A percentile compares a stretch with the other conserved stretches of the same genome.
These are phyloP conservation scores for Raffaelea albimanens DNA, from an alignment of 2,329 filamentous ascomycete species.

Conservation along the genomic window DNA sequence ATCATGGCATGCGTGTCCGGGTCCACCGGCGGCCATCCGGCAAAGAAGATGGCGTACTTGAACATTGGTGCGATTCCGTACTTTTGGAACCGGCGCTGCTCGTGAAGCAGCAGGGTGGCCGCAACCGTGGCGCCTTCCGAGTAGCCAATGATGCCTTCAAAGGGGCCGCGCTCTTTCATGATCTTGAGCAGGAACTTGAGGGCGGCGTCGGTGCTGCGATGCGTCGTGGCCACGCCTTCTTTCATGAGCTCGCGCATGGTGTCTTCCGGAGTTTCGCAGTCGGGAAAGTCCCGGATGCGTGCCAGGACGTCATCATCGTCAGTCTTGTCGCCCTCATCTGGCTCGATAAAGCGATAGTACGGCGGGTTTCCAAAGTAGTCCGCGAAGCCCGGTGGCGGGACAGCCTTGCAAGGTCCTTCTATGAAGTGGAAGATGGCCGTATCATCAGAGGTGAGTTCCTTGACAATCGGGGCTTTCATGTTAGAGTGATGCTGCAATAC, in stretches of 20 bases:
- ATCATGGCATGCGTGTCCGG: constrained; percentile 32
- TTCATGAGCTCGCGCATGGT: constrained; percentile 41
- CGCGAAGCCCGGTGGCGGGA: constrained; percentile 43
- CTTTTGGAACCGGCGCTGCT: constrained; percentile 28
- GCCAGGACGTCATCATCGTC: constrained; percentile 36
- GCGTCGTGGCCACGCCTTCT: constrained; percentile 20
- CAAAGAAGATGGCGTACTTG: constrained; percentile 42
- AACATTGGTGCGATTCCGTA: constrained; percentile 27
- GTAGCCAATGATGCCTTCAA: constrained; percentile 50
- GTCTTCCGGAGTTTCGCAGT: constrained; percentile 42
- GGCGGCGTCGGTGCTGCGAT: constrained; percentile 28
- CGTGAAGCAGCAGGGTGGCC: constrained; percentile 41
- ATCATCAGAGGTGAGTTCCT: constrained; percentile 34
- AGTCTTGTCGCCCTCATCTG: constrained; percentile 32
- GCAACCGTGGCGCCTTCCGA: constrained; percentile 51
- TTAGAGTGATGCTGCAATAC: too few relatives aligned
- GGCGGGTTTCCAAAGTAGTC: constrained; percentile 47
- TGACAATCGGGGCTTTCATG: constrained; percentile 34
- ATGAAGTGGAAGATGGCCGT: constrained; percentile 41
- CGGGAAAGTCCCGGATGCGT: constrained; percentile 44
- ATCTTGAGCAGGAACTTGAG: constrained; percentile 33
- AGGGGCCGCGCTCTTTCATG: constrained; percentile 33
- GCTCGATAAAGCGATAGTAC: constrained; percentile 46
- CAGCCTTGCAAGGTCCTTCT: constrained; percentile 38
- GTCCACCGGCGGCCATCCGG: constrained; percentile 43